Percentiles rank a stretch among this genome's conserved stretches.
Conservation (phyloP, 208 protist genomes). For the Tritrichomonas musculus region DNA sequence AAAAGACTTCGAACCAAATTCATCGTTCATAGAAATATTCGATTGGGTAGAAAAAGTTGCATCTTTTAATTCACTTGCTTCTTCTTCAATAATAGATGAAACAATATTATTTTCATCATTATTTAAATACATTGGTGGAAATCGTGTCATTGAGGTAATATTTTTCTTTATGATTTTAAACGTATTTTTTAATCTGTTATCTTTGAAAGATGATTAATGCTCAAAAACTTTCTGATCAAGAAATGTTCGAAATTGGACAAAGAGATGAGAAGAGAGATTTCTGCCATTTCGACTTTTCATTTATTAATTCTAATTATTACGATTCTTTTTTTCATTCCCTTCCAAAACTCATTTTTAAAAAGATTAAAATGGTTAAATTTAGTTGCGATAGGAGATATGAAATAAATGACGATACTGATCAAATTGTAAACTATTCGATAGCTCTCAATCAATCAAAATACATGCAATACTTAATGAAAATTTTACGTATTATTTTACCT, state of each 20-base stretch:
- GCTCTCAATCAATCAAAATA: neutral
- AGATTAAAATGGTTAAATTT: neutral
- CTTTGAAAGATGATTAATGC: neutral
- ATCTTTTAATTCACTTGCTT: too few relatives aligned
- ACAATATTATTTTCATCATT: too few relatives aligned
- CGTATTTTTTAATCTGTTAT: too few relatives aligned
- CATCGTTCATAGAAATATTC: too few relatives aligned
- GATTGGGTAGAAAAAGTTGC: too few relatives aligned
- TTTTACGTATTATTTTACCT: neutral
- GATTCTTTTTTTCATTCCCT: neutral
- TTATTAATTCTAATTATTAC: neutral
- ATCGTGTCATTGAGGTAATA: too few relatives aligned
- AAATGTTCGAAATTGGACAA: neutral
- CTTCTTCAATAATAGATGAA: too few relatives aligned
- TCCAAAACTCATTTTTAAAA: neutral
- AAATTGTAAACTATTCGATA: neutral
- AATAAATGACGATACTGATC: neutral
- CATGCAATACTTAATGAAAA: neutral
- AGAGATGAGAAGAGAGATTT: neutral
- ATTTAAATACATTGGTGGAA: too few relatives aligned
- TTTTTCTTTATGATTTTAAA: too few relatives aligned
- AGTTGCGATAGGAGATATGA: neutral
- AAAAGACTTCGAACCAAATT: too few relatives aligned
- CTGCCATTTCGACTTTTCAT: neutral
- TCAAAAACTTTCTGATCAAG: neutral